Evolutionary conservation across 352 stramenopile genomes (phyloP), one percentile per base, ranked within the genome.

Genomic region (Globisporangium megalacanthum): DNA sequence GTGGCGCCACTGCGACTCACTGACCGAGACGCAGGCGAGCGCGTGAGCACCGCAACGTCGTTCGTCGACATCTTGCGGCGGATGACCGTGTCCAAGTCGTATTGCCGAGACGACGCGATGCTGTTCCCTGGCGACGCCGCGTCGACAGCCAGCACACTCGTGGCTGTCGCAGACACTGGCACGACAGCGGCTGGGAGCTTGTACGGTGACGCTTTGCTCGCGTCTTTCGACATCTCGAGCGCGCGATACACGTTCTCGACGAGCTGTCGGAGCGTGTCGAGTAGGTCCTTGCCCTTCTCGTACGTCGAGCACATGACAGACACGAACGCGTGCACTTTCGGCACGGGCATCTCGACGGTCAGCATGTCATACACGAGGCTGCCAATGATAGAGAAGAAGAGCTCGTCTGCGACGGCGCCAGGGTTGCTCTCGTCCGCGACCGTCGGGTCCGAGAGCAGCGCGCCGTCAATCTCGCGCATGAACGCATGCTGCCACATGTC

Each of bases 401-500:
- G 52, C 44, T 94, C 81, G 44, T 92, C 83, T 1, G 69, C 67
- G 13, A 92, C 75, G 25, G 64, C 56, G 22, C 65, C 62, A 5
- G 60, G 31, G 37, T 53, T 58, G 47, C 66, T 58, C 56, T 76
- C 73, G 33, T 80, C 75, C 1, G 37, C 52, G 22, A 46, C 49
- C 9, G 49, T 61, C 14, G 74, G 68, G 36, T 88, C 69, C 7
- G 66, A 61, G 19, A 80, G 66, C 25, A 82, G 61, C 0, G 69
- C 76, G 4, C 65, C 63, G 54, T 92, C 80, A 49, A 92, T 81
- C 50, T 93, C 83, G 35, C 82, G 81, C 46, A 66, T 92, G 57
- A 88, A 92, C 4, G 81, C 83, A 56, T 94, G 83, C 45, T 94
- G 83, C 83, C 83, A 94, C 65, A 94, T 85, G 60, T 94, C 78